Conservation (phyloP, 306 rosid species). For the Prunus kanzakura region DNA sequence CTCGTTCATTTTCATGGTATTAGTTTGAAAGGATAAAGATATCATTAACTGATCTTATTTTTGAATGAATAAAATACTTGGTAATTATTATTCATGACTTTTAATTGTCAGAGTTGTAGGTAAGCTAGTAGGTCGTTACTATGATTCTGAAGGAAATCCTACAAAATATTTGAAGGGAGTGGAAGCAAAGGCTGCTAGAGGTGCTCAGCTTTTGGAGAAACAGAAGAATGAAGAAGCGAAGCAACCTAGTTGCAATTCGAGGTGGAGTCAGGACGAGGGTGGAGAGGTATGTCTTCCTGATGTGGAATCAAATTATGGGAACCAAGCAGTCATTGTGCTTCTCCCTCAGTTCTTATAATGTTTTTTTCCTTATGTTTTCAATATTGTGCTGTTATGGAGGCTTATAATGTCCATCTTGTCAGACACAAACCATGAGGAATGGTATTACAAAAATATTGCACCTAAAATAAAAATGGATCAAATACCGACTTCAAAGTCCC, state of each 20-base stretch:
- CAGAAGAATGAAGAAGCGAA: slow-evolving; percentile 89
- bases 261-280: slow-evolving; percentile 92
- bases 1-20: background rate
- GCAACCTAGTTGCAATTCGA: slow-evolving; percentile 79
- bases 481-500: background rate
- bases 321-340: background rate
- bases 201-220: slow-evolving; percentile 85
- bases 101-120: slow-evolving; percentile 60
- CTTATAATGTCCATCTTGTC: slow-evolving; percentile 1
- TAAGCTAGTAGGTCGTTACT: slow-evolving; percentile 82
- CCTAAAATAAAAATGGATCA: background rate
- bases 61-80: background rate
- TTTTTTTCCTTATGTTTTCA: background rate
- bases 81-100: slow-evolving; percentile 15
- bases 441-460: background rate
- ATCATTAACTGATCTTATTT: background rate
- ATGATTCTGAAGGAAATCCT: slow-evolving; percentile 66
- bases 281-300: slow-evolving; percentile 61
- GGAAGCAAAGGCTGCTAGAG: slow-evolving; percentile 94
- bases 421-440: background rate
- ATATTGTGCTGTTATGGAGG: background rate
- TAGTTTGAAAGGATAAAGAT: background rate
- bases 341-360: background rate
- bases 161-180: slow-evolving; percentile 89
- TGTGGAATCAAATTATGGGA: background rate